These are phyloP conservation scores for Actinomucor elegans DNA, from an alignment of 371 early-diverging fungal genomes.

Conservation along the genomic window DNA sequence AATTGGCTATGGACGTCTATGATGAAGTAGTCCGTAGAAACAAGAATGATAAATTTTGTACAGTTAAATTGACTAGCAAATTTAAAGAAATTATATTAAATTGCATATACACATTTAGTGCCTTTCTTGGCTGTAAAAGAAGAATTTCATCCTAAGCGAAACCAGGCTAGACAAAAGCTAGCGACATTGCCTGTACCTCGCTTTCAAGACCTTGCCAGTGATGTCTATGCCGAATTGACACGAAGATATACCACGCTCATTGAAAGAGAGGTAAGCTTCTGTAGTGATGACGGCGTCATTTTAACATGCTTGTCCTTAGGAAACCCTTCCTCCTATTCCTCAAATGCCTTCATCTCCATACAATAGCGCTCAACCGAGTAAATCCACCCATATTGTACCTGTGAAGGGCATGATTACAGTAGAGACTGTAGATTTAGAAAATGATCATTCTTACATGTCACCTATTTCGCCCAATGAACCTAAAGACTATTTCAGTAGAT, in stretches of 20 bases:
- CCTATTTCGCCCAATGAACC: conserved; percentile 6
- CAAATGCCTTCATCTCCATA: conserved; percentile 12
- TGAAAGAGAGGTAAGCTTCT: conserved; percentile 27
- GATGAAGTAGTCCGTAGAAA: conserved; percentile 87
- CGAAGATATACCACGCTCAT: conserved; percentile 59
- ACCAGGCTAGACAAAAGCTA: conserved; percentile 96
- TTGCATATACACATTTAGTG: conserved; percentile 41
- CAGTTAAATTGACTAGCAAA: background rate
- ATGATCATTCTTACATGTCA: conserved; percentile 13
- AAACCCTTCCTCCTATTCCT: conserved; percentile 42
- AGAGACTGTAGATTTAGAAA: conserved; percentile 20
- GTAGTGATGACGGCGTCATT: too few relatives aligned
- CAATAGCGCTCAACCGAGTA: conserved; percentile 28
- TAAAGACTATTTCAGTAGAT: conserved; percentile 18
- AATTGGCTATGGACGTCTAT: conserved; percentile 93
- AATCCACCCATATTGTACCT: conserved; percentile 48
- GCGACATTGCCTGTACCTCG: conserved; percentile 82
- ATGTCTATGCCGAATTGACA: conserved; percentile 82
- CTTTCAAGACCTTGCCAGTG: conserved; percentile 88
- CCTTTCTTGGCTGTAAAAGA: conserved; percentile 84
- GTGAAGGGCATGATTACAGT: conserved; percentile 48
- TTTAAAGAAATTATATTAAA: background rate
- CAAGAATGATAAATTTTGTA: conserved; percentile 42
- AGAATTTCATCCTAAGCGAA: conserved; percentile 90
- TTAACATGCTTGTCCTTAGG: too few relatives aligned